Evolutionary conservation across 164 flowering plant genomes (phyloP).

Genomic region (Magnolia sinica): DNA sequence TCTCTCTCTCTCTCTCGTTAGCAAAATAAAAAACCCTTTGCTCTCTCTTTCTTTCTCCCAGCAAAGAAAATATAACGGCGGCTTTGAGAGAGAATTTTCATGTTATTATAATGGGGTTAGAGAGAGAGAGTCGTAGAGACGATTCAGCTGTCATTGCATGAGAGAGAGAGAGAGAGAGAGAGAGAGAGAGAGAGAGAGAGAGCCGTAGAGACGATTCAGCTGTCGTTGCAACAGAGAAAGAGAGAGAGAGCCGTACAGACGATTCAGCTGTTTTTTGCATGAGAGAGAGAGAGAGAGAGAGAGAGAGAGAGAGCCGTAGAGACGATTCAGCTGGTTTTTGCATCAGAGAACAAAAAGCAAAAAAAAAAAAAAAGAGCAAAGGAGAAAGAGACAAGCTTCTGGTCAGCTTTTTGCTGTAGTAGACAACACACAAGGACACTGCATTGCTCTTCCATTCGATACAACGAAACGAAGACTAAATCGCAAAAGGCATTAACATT

Average conservation of each 20-base stretch:
- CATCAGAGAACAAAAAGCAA: neutral
- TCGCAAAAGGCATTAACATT: neutral
- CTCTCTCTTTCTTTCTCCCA: neutral
- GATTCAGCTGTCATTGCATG: too few relatives aligned
- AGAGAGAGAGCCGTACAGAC: too few relatives aligned
- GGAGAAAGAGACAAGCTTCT: slow-evolving; percentile 15
- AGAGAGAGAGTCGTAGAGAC: too few relatives aligned
- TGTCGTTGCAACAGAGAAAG: too few relatives aligned
- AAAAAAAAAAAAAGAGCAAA: neutral
- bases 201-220: neutral
- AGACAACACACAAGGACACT: slow-evolving; percentile 13
- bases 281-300: neutral
- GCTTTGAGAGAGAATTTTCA: too few relatives aligned
- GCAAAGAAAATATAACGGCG: too few relatives aligned
- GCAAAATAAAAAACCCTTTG: neutral
- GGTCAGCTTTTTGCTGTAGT: slow-evolving; percentile 11
- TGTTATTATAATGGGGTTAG: too few relatives aligned
- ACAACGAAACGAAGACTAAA: neutral
- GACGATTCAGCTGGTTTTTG: neutral
- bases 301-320: neutral
- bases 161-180: too few relatives aligned
- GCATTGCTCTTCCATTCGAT: slow-evolving; percentile 4
- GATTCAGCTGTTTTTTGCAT: too few relatives aligned
- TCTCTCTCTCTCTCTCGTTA: neutral
- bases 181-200: neutral